Evolutionary conservation across 441 rosid genomes (phyloP).

Genomic region (Daphne laureola): DNA sequence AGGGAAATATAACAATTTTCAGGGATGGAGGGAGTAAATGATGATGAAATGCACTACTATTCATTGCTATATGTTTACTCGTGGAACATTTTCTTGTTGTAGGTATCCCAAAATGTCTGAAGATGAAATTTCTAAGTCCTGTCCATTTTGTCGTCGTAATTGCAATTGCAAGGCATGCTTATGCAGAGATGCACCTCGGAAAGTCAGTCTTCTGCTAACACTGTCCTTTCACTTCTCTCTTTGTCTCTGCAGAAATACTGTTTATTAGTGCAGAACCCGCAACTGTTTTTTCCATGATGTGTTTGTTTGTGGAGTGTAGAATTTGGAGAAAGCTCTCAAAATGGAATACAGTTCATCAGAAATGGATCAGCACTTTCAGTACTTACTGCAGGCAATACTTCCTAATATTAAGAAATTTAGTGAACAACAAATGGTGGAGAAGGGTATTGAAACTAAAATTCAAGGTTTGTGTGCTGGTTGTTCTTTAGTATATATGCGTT

Average conservation of each 20-base stretch:
- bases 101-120: conserved; percentile 60
- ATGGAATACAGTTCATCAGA: conserved; percentile 13
- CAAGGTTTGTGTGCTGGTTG: conserved; percentile 22
- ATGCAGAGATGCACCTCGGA: conserved; percentile 26
- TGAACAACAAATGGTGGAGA: conserved; percentile 38
- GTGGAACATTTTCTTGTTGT: conserved; percentile 1
- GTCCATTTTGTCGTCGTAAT: conserved; percentile 51
- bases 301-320: conserved; percentile 5
- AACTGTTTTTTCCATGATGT: not conserved
- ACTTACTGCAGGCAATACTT: conserved; percentile 29
- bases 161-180: conserved; percentile 70
- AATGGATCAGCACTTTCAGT: conserved; percentile 18
- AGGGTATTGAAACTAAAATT: conserved; percentile 31
- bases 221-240: too few species aligned
- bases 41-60: too few species aligned
- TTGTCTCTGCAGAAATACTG: not conserved
- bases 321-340: not conserved
- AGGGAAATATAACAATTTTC: too few species aligned
- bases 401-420: conserved; percentile 32
- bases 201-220: conserved; percentile 18
- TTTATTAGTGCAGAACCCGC: too few species aligned
- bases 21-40: too few species aligned
- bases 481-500: too few species aligned
- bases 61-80: not conserved
- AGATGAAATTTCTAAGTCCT: conserved; percentile 38